Conservation (phyloP, 768 basidiomycete genomes). For the Amanita rubescens region DNA sequence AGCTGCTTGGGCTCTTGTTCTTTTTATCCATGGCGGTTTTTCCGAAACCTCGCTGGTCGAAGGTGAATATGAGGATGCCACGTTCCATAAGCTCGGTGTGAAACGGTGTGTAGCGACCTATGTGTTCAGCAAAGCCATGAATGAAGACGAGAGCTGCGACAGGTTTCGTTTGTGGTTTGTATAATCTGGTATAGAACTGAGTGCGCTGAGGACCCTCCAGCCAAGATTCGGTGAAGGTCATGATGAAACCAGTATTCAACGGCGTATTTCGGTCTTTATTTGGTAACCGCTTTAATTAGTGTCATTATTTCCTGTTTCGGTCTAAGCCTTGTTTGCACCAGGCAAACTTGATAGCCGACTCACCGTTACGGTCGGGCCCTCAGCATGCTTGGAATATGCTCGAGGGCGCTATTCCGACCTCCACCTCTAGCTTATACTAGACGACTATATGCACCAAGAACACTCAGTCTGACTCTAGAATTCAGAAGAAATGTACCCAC, state of each 20-base stretch:
- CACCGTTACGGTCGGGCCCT: too few relatives aligned
- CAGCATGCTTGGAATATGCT: background rate
- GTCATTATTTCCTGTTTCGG: background rate
- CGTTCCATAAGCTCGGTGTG: conserved; percentile 46
- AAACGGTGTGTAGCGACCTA: conserved; percentile 63
- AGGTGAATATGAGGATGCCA: conserved; percentile 61
- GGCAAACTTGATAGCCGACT: too few relatives aligned
- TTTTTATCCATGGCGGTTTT: conserved; percentile 57
- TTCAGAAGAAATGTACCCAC: background rate
- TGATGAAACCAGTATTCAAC: conserved; percentile 15
- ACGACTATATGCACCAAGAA: background rate
- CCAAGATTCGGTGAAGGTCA: conserved; percentile 44
- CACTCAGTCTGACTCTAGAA: background rate
- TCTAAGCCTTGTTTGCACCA: background rate
- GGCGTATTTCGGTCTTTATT: background rate
- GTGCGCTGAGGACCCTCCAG: conserved; percentile 48
- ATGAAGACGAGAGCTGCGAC: conserved; percentile 57
- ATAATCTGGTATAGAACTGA: conserved; percentile 66
- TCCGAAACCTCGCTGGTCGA: conserved; percentile 78
- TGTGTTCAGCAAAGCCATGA: conserved; percentile 75
- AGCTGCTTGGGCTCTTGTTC: conserved; percentile 44
- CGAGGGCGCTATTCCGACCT: background rate
- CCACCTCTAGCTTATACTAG: background rate
- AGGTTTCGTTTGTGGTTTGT: conserved; percentile 30
- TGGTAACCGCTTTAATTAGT: background rate